Percentiles rank a stretch among this genome's conserved stretches.
These are phyloP conservation scores for Entonaema liquescens DNA, from an alignment of 495 filamentous ascomycete species.

Conservation along the genomic window DNA sequence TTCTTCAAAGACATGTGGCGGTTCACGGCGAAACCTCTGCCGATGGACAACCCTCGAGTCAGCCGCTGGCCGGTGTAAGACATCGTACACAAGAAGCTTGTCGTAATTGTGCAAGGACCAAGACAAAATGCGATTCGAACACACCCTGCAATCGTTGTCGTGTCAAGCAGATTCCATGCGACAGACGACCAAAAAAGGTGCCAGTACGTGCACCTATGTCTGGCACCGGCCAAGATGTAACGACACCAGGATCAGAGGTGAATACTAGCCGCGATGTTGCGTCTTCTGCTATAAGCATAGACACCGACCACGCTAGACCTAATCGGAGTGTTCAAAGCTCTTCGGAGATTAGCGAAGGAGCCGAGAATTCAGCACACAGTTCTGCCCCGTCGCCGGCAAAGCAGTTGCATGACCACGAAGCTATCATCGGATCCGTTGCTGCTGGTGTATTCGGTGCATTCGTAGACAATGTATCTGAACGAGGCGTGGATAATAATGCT, in stretches of 20 bases:
- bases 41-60: background rate
- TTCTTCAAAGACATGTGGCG: constrained; percentile 21
- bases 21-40: constrained; percentile 10
- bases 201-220: background rate
- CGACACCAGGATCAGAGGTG: background rate
- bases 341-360: background rate
- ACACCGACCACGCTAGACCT: background rate
- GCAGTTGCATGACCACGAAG: background rate
- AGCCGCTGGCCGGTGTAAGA: constrained; percentile 5
- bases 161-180: constrained; percentile 9
- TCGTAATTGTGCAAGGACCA: constrained; percentile 24
- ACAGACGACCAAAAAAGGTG: constrained; percentile 2
- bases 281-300: background rate
- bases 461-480: background rate
- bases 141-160: constrained; percentile 23
- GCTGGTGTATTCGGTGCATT: background rate
- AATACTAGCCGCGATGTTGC: background rate
- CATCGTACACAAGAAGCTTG: constrained; percentile 19
- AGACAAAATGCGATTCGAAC: constrained; percentile 23
- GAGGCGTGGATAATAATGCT: background rate
- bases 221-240: background rate
- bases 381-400: background rate
- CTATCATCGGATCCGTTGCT: background rate
- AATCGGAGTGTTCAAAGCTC: background rate
- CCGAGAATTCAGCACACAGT: background rate